Conservation (phyloP, 305 asterid species). For the Plantago rigida region DNA sequence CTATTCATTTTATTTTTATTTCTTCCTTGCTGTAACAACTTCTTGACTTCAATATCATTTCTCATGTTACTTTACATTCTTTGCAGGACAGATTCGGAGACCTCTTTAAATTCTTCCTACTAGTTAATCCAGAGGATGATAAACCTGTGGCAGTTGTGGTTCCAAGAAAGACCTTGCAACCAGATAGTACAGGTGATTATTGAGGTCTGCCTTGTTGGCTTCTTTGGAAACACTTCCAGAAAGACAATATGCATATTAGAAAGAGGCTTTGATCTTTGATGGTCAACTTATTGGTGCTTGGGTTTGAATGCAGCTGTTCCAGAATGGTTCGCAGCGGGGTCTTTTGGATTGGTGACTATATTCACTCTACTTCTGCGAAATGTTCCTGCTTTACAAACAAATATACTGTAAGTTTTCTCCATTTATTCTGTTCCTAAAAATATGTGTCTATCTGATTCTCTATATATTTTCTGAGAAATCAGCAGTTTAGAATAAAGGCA, state of each 20-base stretch:
- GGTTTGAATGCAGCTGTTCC: conserved; percentile 74
- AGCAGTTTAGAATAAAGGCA: not conserved
- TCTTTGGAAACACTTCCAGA: conserved; percentile 7
- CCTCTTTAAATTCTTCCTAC: conserved; percentile 68
- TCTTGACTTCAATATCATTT: conserved; percentile 16
- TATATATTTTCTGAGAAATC: not conserved
- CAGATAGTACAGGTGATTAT: conserved; percentile 62
- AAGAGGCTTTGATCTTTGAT: conserved; percentile 15
- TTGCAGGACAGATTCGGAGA: conserved; percentile 86
- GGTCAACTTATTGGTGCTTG: conserved; percentile 19
- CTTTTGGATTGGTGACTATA: conserved; percentile 81
- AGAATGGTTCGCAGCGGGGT: conserved; percentile 96
- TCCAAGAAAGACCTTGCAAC: conserved; percentile 78
- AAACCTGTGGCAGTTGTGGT: conserved; percentile 96
- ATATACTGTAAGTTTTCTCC: conserved; percentile 51
- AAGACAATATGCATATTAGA: not conserved
- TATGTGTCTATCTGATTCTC: not conserved
- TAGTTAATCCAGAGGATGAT: conserved; percentile 89
- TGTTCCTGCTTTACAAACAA: conserved; percentile 76
- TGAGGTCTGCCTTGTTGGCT: conserved; percentile 15
- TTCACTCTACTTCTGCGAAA: conserved; percentile 87
- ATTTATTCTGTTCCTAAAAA: not conserved
- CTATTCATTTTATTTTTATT: conserved; percentile 11
- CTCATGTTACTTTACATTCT: conserved; percentile 24
- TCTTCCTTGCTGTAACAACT: not conserved